Base-by-base conservation (phyloP, 768 basidiomycete genomes). In the Lactarius sanguifluus region DNA sequence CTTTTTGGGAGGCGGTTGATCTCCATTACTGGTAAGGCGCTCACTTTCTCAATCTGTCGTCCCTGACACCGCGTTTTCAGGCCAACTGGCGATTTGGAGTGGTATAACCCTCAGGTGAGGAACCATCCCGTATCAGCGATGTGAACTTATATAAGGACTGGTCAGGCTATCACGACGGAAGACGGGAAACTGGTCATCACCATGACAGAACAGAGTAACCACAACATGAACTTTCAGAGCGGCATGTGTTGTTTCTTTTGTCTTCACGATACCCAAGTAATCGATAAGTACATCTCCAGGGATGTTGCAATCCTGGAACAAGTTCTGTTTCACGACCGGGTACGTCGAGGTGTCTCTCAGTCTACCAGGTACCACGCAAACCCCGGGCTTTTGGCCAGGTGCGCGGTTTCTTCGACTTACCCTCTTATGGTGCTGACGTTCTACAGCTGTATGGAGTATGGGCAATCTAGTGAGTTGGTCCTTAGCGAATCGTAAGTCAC, bases 281-380 rank as follows among this genome's bases (percentile, higher is more conserved):
- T 23, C 7, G 52, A 45, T 9, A 8, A 6, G 13, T 52, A 7
- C 50, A 25, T 47, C 41, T 20, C 8, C 28, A 71, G 70, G 68
- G 43, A 89, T 89, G 88, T 61, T 95, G 12, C 87, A 90, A 70
- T 84, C 87, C 15, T 97, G 96, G 95, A 96, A 97, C 78, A 93
- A 97, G 77, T 77, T 97, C 62, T 98, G 96, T 78, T 97, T 95
- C 78, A 96, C 88, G 18, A 94, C 93, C 0, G 94, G 93, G 2
- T 94, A 95, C 73, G 80, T 98, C 64, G 97, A 97, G 77, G 85
- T 89, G 3, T 84, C 81, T n/a, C 71, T 93, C 23, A 91, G 89
- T 73, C 74, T 93, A 70, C 91, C 92, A 20, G 92, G 91, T 6
- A 76, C 79, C 13, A 78, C 83, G 1, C 69, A 72, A 47, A 80